Percentiles rank a stretch among this genome's conserved stretches.
These are phyloP conservation scores for Malania oleifera DNA, from an alignment of 164 flowering plant genomes.

Conservation along the genomic window DNA sequence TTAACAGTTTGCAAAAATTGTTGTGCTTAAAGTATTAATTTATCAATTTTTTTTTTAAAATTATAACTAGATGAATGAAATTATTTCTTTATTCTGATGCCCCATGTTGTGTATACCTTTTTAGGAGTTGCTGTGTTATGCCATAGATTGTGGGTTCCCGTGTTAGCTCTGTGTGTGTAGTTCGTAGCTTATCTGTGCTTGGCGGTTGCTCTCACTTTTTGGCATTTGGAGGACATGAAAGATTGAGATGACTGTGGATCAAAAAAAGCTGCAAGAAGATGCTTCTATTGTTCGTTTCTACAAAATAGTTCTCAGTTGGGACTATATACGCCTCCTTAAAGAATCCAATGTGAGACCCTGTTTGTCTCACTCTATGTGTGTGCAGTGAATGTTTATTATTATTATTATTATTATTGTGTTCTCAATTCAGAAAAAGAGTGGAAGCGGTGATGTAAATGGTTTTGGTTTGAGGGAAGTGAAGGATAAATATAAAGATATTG, in stretches of 20 bases:
- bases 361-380: background rate
- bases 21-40: no score
- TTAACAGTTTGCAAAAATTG: no score
- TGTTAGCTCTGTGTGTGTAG: no score
- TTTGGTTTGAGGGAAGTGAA: constrained; percentile 51
- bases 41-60: no score
- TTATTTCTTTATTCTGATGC: no score
- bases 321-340: constrained; percentile 53
- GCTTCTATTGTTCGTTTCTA: constrained; percentile 44
- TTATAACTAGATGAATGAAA: no score
- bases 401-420: background rate
- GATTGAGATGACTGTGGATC: constrained; percentile 40
- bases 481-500: constrained; percentile 52
- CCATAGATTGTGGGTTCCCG: no score
- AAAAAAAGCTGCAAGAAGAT: constrained; percentile 34
- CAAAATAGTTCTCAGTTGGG: constrained; percentile 80
- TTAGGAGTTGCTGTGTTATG: no score
- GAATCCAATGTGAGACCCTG: constrained; percentile 32
- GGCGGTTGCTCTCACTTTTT: no score
- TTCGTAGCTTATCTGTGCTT: no score
- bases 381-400: background rate
- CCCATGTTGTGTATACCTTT: no score
- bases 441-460: constrained; percentile 18
- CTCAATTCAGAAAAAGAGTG: constrained; percentile 18
- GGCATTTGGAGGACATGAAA: no score